These are phyloP conservation scores for Nannochloropsis gaditana DNA, from an alignment of 108 stramenopile species.

Conservation along the genomic window DNA sequence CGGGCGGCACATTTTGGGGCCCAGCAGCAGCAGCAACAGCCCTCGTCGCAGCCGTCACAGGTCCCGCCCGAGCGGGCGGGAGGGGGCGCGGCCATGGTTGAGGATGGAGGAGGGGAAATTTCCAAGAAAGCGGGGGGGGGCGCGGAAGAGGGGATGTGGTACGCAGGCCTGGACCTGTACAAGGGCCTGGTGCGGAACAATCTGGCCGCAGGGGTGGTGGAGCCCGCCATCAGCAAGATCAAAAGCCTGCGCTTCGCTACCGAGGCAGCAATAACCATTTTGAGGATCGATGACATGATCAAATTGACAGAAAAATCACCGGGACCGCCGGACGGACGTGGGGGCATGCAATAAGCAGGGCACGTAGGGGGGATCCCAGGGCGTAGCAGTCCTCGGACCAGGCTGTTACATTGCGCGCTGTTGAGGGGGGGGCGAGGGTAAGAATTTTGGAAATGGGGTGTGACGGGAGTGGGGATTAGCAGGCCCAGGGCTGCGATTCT, in stretches of 20 bases:
- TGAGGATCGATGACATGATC: constrained; percentile 74
- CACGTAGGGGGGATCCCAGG: too few relatives aligned
- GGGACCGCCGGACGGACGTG: constrained; percentile 47
- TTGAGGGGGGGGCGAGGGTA: too few relatives aligned
- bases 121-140: constrained; percentile 35
- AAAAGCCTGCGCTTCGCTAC: constrained; percentile 96
- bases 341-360: constrained; percentile 23
- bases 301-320: constrained; percentile 51
- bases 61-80: background rate
- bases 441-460: too few relatives aligned
- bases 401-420: too few relatives aligned
- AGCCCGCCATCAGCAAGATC: constrained; percentile 99
- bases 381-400: too few relatives aligned
- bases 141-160: constrained; percentile 24
- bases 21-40: constrained; percentile 46
- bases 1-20: constrained; percentile 70
- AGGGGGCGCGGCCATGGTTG: background rate
- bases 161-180: constrained; percentile 45
- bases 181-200: constrained; percentile 66
- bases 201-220: constrained; percentile 90
- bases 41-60: background rate
- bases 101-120: constrained; percentile 34
- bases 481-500: too few relatives aligned
- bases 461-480: too few relatives aligned
- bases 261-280: constrained; percentile 97